phyloP scores from a whole-genome alignment of 345 rosid genomes.

The Pistacia integerrima region DNA sequence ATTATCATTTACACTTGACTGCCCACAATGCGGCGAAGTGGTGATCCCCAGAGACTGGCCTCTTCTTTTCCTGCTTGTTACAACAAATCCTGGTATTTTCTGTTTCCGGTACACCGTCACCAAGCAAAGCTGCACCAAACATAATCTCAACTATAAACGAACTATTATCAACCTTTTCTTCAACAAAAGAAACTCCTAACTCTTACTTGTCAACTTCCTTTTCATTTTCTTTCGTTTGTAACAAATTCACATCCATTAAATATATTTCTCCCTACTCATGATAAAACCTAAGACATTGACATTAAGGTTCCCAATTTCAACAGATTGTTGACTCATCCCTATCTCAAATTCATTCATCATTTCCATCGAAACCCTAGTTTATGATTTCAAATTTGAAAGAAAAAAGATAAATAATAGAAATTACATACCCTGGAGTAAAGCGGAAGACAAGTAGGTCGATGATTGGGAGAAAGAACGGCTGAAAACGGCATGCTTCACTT shows the following conservation, averaged over 20 bases:
- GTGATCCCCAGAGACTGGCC: constrained; percentile 24
- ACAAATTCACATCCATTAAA: too few species aligned
- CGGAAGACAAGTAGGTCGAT: constrained; percentile 33
- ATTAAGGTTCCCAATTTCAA: neutral
- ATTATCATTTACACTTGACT: constrained; percentile 43
- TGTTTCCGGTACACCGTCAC: constrained; percentile 39
- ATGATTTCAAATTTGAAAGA: too few species aligned
- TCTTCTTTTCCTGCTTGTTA: constrained; percentile 21
- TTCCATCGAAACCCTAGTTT: too few species aligned
- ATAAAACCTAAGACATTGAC: neutral
- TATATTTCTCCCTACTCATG: too few species aligned
- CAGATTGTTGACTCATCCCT: neutral
- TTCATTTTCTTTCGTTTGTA: neutral
- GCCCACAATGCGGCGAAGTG: constrained; percentile 44
- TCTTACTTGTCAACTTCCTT: neutral
- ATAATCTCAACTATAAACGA: neutral
- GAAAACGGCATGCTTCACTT: constrained; percentile 53
- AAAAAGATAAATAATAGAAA: neutral
- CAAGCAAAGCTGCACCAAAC: constrained; percentile 42
- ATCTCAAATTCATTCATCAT: neutral
- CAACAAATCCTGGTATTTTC: constrained; percentile 27
- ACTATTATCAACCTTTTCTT: too few species aligned
- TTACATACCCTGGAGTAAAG: constrained; percentile 34
- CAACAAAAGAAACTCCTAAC: too few species aligned
- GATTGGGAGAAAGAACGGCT: constrained; percentile 42